Conservation (phyloP, 768 basidiomycete species). For the Mycena belliarum region DNA sequence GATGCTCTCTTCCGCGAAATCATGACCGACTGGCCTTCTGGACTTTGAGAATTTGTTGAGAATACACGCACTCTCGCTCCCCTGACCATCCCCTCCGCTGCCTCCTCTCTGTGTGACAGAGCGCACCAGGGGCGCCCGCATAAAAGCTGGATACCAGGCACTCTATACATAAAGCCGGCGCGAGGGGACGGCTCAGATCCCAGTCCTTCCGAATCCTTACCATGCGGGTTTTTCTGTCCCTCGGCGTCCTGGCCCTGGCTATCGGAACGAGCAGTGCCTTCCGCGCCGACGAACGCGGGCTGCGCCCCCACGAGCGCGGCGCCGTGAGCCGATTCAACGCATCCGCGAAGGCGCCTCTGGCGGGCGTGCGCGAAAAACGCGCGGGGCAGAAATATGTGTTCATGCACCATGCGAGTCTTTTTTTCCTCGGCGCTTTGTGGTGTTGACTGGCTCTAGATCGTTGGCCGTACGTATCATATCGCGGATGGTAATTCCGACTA, state of each 20-base stretch:
- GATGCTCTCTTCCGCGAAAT: too few relatives aligned
- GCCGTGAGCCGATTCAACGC: background rate
- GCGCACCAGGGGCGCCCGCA: background rate
- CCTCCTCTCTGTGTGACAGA: too few relatives aligned
- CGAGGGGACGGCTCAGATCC: too few relatives aligned
- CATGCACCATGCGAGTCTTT: conserved; percentile 48
- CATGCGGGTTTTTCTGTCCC: background rate
- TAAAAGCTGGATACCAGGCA: too few relatives aligned
- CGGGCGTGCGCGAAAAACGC: conserved; percentile 31
- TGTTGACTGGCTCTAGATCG: conserved; percentile 34
- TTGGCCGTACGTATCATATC: conserved; percentile 36
- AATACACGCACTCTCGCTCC: too few relatives aligned
- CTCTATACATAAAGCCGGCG: too few relatives aligned
- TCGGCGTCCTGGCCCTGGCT: background rate
- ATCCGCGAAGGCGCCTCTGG: background rate
- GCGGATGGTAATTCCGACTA: background rate
- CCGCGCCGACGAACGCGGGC: background rate
- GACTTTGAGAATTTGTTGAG: too few relatives aligned
- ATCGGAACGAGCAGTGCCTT: background rate
- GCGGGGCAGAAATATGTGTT: conserved; percentile 51
- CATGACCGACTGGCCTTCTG: too few relatives aligned
- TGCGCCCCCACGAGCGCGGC: background rate
- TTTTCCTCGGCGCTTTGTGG: background rate
- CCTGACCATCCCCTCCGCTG: too few relatives aligned
- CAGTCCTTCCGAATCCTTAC: background rate